phyloP scores from a whole-genome alignment of 129 eudicot genomes.

The Flaveria sonorensis region DNA sequence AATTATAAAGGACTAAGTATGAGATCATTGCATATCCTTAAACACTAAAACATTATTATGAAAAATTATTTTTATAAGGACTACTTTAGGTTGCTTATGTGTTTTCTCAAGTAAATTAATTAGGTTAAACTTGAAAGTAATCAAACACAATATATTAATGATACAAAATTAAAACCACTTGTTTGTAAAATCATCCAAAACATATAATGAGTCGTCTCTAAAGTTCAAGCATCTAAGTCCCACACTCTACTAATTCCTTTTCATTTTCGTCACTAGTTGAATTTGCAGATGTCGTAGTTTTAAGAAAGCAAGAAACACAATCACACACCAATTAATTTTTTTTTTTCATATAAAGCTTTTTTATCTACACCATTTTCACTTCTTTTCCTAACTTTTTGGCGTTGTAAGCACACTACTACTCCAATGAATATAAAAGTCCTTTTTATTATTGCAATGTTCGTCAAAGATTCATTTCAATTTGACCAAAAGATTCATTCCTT shows the following conservation, averaged over 20 bases:
- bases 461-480: slow-evolving; percentile 39
- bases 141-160: neutral
- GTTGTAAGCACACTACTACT: neutral
- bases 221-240: slow-evolving; percentile 8
- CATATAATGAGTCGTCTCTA: slow-evolving; percentile 4
- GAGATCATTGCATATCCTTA: too few relatives aligned
- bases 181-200: neutral
- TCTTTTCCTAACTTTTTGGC: neutral
- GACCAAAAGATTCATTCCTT: slow-evolving; percentile 40
- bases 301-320: slow-evolving; percentile 32
- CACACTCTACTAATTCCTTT: slow-evolving; percentile 25
- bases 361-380: slow-evolving; percentile 30
- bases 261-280: neutral
- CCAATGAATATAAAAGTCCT: slow-evolving; percentile 21
- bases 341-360: slow-evolving; percentile 13
- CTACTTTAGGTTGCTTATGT: too few relatives aligned
- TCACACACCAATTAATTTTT: slow-evolving; percentile 15
- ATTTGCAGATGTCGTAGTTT: slow-evolving; percentile 22
- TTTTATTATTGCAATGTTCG: slow-evolving; percentile 32
- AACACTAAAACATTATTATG: too few relatives aligned
- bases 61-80: too few relatives aligned
- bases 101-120: neutral
- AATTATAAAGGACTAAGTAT: too few relatives aligned
- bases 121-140: neutral
- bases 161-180: neutral